Base-by-base conservation (phyloP, 768 basidiomycete genomes). In the Suillus clintonianus region DNA sequence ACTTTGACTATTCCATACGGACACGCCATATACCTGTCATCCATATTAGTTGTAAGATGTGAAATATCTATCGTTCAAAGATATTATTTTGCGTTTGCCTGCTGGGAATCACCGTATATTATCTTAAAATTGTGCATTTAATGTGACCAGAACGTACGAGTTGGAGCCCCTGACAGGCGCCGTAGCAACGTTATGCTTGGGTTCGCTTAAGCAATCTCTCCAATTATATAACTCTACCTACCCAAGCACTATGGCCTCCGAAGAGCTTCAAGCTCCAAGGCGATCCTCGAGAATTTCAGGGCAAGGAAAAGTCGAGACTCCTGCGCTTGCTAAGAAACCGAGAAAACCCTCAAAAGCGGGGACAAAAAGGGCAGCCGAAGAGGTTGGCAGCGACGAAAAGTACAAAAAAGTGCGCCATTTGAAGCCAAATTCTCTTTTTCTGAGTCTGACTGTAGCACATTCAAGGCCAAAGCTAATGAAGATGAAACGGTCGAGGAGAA, bases 211-310 rank as follows among this genome's bases (percentile, higher is more conserved):
- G 9, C n/a, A 22, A n/a, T 5, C 22, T 24, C 30, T 17, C 30
- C 53, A 30, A 34, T 8, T 4, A 19, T 3, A 15, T 8, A 22
- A 22, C 17, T 5, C 34, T 22, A 36, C 30, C 51, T 24, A 45
- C 22, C 15, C 41, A 57, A 32, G 19, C 19, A 32, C 14, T 5
- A 62, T 42, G 42, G 69, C 80, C 22, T 32, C 64, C 61, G 74
- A 75, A 6, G 62, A 70, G 48, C 63, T 74, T 39, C 76, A 77
- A 48, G 79, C 83, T 48, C 80, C 82, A 6, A 77, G 86, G 62
- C 78, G 87, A 51, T 88, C 87, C 5, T 77, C 82, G 19, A 74
- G 87, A 59, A 80, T 87, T 61, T 82, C 84, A 6, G 70, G 80
- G 15, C 79, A 81, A 66, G 80, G 82, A 17, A 79, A 76, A 65